Conservation (phyloP, 768 basidiomycete species). For the Amanita molliuscula region DNA sequence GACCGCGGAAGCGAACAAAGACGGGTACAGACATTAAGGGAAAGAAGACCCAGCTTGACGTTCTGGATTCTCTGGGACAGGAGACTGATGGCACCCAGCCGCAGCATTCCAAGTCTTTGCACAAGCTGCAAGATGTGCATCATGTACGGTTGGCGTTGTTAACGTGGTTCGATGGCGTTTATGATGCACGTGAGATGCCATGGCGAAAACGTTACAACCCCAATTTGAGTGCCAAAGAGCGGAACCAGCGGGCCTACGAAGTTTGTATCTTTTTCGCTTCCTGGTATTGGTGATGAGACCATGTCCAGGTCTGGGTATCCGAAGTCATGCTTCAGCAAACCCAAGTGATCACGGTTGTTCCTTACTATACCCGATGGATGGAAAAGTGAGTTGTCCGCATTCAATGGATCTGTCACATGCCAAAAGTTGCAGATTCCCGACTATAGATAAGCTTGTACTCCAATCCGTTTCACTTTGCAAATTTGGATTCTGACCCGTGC, state of each 20-base stretch:
- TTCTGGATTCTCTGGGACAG: constrained; percentile 5
- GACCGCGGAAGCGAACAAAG: not conserved
- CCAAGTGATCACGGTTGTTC: constrained; percentile 87
- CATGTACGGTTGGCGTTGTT: constrained; percentile 41
- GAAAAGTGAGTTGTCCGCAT: constrained; percentile 36
- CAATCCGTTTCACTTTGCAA: constrained; percentile 8
- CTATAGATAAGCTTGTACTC: constrained; percentile 62
- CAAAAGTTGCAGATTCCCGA: constrained; percentile 56
- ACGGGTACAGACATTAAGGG: not conserved
- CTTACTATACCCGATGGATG: constrained; percentile 90
- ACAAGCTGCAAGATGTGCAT: constrained; percentile 31
- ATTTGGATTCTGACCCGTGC: constrained; percentile 7
- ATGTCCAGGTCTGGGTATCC: constrained; percentile 68
- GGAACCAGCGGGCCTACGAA: constrained; percentile 86
- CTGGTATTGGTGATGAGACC: not conserved
- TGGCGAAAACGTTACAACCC: constrained; percentile 75
- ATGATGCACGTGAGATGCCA: constrained; percentile 72
- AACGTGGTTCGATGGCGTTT: constrained; percentile 64
- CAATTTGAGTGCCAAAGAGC: constrained; percentile 40
- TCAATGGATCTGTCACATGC: constrained; percentile 3
- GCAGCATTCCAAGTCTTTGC: constrained; percentile 35
- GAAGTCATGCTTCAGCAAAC: constrained; percentile 98
- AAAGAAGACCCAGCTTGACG: not conserved
- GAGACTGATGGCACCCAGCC: constrained; percentile 6
- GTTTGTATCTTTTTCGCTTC: constrained; percentile 25